Evolutionary conservation across 495 filamentous ascomycete species (phyloP).

Genomic region (Clohesyomyces aquaticus): DNA sequence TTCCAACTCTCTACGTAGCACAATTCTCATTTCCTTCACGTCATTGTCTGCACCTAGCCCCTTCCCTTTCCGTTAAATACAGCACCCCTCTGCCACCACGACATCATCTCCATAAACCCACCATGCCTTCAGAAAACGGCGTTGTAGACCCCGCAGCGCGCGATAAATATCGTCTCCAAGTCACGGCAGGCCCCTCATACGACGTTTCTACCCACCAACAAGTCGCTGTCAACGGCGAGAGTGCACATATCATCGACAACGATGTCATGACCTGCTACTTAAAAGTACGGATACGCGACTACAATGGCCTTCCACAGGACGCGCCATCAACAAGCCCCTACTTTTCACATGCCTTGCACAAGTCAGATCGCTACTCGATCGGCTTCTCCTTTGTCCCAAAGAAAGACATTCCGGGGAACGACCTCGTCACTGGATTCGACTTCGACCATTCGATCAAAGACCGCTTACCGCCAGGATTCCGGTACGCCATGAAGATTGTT

Average conservation of each 20-base stretch:
- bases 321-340: slow-evolving; percentile 62
- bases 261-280: slow-evolving; percentile 64
- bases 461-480: slow-evolving; percentile 83
- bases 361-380: slow-evolving; percentile 79
- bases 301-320: slow-evolving; percentile 50
- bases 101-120: neutral
- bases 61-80: neutral
- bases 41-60: neutral
- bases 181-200: slow-evolving; percentile 77
- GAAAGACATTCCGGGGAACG: slow-evolving; percentile 64
- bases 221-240: slow-evolving; percentile 71
- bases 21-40: neutral
- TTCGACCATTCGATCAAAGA: slow-evolving; percentile 87
- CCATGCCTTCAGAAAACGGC: too few relatives aligned
- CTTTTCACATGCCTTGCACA: slow-evolving; percentile 71
- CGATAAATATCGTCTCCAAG: slow-evolving; percentile 69
- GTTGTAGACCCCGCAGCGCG: slow-evolving; percentile 26
- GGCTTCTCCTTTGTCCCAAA: slow-evolving; percentile 74
- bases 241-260: slow-evolving; percentile 61
- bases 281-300: slow-evolving; percentile 70
- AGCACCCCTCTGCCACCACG: neutral
- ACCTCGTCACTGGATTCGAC: slow-evolving; percentile 89
- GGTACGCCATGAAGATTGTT: slow-evolving; percentile 75
- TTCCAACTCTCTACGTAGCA: neutral
- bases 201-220: slow-evolving; percentile 64